Evolutionary conservation across 805 yeast species (phyloP).

Genomic region (Candida saitoana): DNA sequence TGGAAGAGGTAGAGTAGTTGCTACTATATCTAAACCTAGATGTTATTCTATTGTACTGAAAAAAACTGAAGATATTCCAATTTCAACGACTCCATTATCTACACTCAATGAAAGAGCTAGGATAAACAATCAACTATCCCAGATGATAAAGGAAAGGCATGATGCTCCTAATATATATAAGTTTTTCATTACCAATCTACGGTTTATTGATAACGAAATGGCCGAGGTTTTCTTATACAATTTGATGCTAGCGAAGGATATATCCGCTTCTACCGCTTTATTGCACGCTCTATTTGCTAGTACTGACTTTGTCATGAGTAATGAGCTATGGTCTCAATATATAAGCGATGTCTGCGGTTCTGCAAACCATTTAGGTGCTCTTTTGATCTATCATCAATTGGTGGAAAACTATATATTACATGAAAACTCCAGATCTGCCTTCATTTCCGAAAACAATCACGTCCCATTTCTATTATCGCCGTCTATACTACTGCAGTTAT

Average conservation of each 20-base stretch:
- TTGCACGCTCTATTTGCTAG: conserved; percentile 21
- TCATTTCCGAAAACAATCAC: conserved; percentile 14
- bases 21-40: not conserved
- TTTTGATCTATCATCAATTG: conserved; percentile 32
- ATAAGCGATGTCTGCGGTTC: conserved; percentile 20
- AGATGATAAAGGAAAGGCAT: not conserved
- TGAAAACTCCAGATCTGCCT: conserved; percentile 7
- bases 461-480: conserved; percentile 34
- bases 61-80: not conserved
- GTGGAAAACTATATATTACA: conserved; percentile 23
- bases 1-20: not conserved
- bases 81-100: not conserved
- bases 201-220: conserved; percentile 10
- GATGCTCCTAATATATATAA: conserved; percentile 7
- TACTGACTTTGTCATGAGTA: conserved; percentile 18
- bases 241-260: conserved; percentile 16
- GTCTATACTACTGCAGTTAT: conserved; percentile 19
- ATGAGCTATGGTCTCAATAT: conserved; percentile 33
- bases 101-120: not conserved
- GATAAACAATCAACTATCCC: not conserved
- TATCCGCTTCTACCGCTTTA: conserved; percentile 23
- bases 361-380: conserved; percentile 27
- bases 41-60: not conserved
- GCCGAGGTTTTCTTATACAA: conserved; percentile 21
- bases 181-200: conserved; percentile 9